Evolutionary conservation across 768 basidiomycete species (phyloP).

Genomic region (Trametes punicea): DNA sequence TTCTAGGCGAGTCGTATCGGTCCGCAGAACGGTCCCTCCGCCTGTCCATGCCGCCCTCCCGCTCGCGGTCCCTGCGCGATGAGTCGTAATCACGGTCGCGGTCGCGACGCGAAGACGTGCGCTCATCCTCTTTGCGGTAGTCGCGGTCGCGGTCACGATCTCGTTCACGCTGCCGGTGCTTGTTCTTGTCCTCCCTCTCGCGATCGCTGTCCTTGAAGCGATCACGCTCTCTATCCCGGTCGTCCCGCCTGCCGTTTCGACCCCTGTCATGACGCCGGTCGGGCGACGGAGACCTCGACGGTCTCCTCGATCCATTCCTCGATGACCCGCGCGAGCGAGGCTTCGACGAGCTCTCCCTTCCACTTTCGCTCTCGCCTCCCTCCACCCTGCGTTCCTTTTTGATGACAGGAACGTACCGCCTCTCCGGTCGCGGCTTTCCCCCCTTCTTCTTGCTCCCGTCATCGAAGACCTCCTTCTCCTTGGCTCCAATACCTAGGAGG

Average conservation of each 20-base stretch:
- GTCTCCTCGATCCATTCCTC: slow-evolving; percentile 42
- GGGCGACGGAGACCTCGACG: slow-evolving; percentile 47
- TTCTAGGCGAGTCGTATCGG: slow-evolving; percentile 10
- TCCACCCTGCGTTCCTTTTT: slow-evolving; percentile 50
- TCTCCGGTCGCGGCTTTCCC: slow-evolving; percentile 51
- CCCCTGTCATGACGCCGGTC: slow-evolving; percentile 31
- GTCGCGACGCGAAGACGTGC: slow-evolving; percentile 12
- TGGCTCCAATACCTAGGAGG: slow-evolving; percentile 90
- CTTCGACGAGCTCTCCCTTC: slow-evolving; percentile 29
- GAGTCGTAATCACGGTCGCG: slow-evolving; percentile 12
- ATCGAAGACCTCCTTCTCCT: slow-evolving; percentile 72
- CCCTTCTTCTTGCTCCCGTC: slow-evolving; percentile 56
- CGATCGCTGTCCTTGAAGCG: slow-evolving; percentile 21
- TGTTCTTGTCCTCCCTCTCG: background rate
- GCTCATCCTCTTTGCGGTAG: no score
- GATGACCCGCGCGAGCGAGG: slow-evolving; percentile 38
- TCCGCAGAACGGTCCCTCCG: slow-evolving; percentile 14
- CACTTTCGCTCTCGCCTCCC: slow-evolving; percentile 23
- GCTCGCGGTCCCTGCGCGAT: slow-evolving; percentile 14
- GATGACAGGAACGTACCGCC: slow-evolving; percentile 80
- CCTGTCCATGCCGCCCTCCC: slow-evolving; percentile 1
- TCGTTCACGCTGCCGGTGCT: slow-evolving; percentile 2
- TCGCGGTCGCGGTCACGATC: slow-evolving; percentile 8
- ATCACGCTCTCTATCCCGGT: slow-evolving; percentile 25
- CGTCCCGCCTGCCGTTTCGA: slow-evolving; percentile 28